Base-by-base conservation (phyloP, 257 asterid species). In the Craterostigma plantagineum region DNA sequence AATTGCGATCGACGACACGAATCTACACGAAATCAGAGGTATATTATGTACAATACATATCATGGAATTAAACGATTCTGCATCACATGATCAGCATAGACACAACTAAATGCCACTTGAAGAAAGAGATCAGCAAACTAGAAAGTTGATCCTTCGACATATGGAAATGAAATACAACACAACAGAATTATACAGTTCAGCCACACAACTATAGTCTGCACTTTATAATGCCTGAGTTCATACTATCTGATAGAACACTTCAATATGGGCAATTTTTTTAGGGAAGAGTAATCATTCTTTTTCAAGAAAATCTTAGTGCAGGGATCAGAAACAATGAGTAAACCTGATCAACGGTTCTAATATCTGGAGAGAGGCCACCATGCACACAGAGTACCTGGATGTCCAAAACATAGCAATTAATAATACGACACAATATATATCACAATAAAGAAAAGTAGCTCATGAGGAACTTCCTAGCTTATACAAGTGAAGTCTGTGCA, bases 281-380 rank as follows among this genome's bases (percentile, higher is more conserved):
- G 13, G 13, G 37, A 6, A 7, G 7, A 11, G 8, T n/a, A n/a
- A n/a, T n/a, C n/a, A n/a, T n/a, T n/a, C n/a, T n/a, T n/a, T n/a
- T n/a, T 36, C 40, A 9, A 12, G 12, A 36, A 8, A 4, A 9
- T n/a, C n/a, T 8, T 36, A 36, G 11, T 9, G 3, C 40, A 36
- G 14, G 11, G 40, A 12, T 3, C 5, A 7, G 16, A 14, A 1
- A n/a, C n/a, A n/a, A n/a, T n/a, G n/a, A n/a, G n/a, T n/a, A 43
- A 43, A 83, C 98, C 98, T 83, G 98, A 57, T 90, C 98, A 14
- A 90, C 40, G 62, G 92, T 79, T 77, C 98, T 79, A 60, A 90
- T 54, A 54, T 90, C 98, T 52, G 98, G 98, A 38, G 98, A 90
- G 58, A 90, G 76, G 40, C 98, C 98, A 63, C 98, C 98, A 42